A percentile compares a stretch with the other conserved stretches of the same genome.
These are phyloP conservation scores for Platanus orientalis DNA, from an alignment of 164 flowering plant genomes.

Conservation along the genomic window DNA sequence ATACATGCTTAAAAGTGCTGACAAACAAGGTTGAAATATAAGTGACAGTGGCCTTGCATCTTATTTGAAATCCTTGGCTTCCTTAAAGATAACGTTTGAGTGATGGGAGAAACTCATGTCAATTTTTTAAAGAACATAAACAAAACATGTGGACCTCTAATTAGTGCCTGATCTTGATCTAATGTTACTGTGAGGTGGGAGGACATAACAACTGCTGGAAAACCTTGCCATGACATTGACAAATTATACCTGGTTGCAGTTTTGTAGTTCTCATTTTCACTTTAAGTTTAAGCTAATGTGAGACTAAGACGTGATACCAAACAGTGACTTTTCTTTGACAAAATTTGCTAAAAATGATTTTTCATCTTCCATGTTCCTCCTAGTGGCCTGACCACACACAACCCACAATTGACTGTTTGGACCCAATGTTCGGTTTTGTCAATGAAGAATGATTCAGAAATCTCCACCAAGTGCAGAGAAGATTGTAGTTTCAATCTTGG, in stretches of 20 bases:
- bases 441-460: too few relatives aligned
- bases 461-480: too few relatives aligned
- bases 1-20: background rate
- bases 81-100: slow-evolving; percentile 35
- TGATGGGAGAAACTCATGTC: background rate
- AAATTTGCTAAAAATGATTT: background rate
- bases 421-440: too few relatives aligned
- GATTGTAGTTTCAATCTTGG: too few relatives aligned
- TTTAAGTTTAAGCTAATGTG: slow-evolving; percentile 40
- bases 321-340: slow-evolving; percentile 3
- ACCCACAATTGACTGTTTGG: too few relatives aligned
- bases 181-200: background rate
- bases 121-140: background rate
- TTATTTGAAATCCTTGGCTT: slow-evolving; percentile 16
- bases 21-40: slow-evolving; percentile 8
- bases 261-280: slow-evolving; percentile 16
- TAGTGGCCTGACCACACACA: background rate
- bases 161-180: slow-evolving; percentile 2
- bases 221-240: background rate
- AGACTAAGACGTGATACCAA: slow-evolving; percentile 35
- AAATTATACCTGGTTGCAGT: background rate
- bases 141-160: background rate
- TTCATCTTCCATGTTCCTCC: background rate
- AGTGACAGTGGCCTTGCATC: slow-evolving; percentile 49
- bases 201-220: background rate